A percentile compares a stretch with the other conserved stretches of the same genome.
Evolutionary conservation across 2,329 filamentous ascomycete genomes (phyloP).

Genomic region (Cercospora sp.): DNA sequence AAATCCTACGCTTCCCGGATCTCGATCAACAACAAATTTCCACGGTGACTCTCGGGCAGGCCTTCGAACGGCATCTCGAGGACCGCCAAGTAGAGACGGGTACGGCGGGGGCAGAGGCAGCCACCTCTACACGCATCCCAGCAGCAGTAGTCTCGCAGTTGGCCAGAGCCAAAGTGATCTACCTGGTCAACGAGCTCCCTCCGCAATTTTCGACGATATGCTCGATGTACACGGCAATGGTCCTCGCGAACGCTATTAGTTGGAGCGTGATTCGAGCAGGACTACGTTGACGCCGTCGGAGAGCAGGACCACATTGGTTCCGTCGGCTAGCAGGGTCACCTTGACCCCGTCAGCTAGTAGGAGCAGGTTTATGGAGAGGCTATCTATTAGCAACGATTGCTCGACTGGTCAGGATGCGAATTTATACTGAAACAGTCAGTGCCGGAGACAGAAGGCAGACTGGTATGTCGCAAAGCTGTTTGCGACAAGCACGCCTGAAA

Average conservation of each 20-base stretch:
- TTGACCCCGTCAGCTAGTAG: slow-evolving; percentile 8
- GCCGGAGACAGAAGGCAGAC: neutral
- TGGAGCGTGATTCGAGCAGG: slow-evolving; percentile 11
- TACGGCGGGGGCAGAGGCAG: slow-evolving; percentile 11
- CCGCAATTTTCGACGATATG: slow-evolving; percentile 85
- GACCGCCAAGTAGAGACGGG: slow-evolving; percentile 19
- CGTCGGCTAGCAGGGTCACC: slow-evolving; percentile 12
- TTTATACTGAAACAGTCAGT: neutral
- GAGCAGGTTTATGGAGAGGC: slow-evolving; percentile 13
- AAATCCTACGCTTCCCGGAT: slow-evolving; percentile 18
- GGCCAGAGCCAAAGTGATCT: slow-evolving; percentile 54
- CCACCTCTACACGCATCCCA: slow-evolving; percentile 36
- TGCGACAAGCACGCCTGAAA: neutral
- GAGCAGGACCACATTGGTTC: slow-evolving; percentile 7
- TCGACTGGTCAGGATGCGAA: neutral
- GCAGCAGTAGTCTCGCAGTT: slow-evolving; percentile 40
- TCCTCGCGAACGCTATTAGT: slow-evolving; percentile 26
- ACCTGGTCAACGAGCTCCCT: slow-evolving; percentile 72
- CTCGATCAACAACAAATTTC: slow-evolving; percentile 23
- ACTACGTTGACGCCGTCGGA: slow-evolving; percentile 6
- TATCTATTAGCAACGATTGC: neutral
- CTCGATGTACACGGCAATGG: slow-evolving; percentile 68
- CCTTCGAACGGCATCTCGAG: slow-evolving; percentile 8
- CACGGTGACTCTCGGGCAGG: slow-evolving; percentile 22
- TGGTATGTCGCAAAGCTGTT: neutral